These are phyloP conservation scores for Flaveria brownii DNA, from an alignment of 129 eudicot genomes.

Conservation along the genomic window DNA sequence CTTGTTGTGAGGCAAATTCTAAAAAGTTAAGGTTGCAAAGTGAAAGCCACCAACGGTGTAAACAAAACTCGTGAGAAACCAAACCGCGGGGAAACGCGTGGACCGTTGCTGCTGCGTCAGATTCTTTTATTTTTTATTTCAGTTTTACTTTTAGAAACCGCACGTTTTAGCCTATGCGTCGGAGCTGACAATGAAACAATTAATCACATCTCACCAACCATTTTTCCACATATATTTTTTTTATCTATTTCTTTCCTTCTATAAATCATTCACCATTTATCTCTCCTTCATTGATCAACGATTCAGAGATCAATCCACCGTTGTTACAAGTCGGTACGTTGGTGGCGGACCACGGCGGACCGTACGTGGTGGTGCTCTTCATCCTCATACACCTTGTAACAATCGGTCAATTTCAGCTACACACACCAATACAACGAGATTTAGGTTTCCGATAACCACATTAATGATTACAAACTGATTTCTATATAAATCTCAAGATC, in stretches of 20 bases:
- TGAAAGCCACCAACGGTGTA: slow-evolving; percentile 20
- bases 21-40: background rate
- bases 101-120: background rate
- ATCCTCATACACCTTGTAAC: slow-evolving; percentile 28
- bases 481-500: slow-evolving; percentile 29
- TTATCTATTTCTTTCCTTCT: slow-evolving; percentile 3
- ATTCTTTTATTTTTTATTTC: background rate
- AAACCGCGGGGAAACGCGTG: slow-evolving; percentile 29
- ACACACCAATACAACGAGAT: slow-evolving; percentile 19
- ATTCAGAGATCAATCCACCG: slow-evolving; percentile 7
- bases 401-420: slow-evolving; percentile 25
- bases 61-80: slow-evolving; percentile 13
- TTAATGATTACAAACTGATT: slow-evolving; percentile 21
- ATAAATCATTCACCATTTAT: slow-evolving; percentile 29
- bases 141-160: background rate
- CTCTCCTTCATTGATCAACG: slow-evolving; percentile 28
- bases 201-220: slow-evolving; percentile 44
- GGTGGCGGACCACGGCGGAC: slow-evolving; percentile 36
- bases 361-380: slow-evolving; percentile 21
- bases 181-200: slow-evolving; percentile 47
- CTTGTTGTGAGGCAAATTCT: no score
- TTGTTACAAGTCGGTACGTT: slow-evolving; percentile 34
- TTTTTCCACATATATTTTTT: slow-evolving; percentile 12
- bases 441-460: slow-evolving; percentile 21
- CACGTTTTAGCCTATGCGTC: slow-evolving; percentile 43